phyloP scores from a whole-genome alignment of 208 protist genomes.

The Vickermania spadyakhi region DNA sequence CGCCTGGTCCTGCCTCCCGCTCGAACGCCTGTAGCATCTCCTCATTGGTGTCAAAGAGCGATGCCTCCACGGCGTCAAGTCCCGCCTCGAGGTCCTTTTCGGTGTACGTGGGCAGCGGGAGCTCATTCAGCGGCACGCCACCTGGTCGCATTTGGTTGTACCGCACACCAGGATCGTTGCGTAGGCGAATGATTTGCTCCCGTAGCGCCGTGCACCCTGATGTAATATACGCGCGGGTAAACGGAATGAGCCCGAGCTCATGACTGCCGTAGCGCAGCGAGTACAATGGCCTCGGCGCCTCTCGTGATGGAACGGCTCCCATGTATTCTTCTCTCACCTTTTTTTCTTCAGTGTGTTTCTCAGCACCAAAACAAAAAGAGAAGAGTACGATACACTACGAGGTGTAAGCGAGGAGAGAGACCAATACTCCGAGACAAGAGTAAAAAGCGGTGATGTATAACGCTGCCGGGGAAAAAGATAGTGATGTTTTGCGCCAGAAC shows the following conservation, averaged over 20 bases:
- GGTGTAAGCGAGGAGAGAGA: too few relatives aligned
- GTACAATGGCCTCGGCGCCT: conserved; percentile 33
- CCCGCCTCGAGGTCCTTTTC: conserved; percentile 37
- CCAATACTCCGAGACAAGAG: too few relatives aligned
- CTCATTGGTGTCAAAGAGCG: conserved; percentile 33
- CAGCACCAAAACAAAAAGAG: background rate
- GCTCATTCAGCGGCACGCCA: conserved; percentile 23
- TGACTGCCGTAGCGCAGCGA: conserved; percentile 66
- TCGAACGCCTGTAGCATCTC: background rate
- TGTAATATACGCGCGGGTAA: conserved; percentile 36
- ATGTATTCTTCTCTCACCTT: conserved; percentile 9
- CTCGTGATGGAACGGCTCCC: conserved; percentile 41
- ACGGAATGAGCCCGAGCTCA: conserved; percentile 55
- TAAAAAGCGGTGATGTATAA: too few relatives aligned
- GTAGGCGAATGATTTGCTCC: conserved; percentile 50
- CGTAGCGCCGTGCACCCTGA: conserved; percentile 23
- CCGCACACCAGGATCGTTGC: conserved; percentile 64
- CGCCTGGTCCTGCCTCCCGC: background rate
- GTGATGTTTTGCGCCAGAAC: too few relatives aligned
- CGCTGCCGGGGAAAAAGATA: too few relatives aligned
- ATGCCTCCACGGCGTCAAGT: conserved; percentile 32
- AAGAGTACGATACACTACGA: too few relatives aligned
- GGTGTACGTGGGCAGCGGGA: conserved; percentile 37
- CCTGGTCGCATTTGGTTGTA: conserved; percentile 46
- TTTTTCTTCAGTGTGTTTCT: conserved; percentile 1